Conservation (phyloP, 495 filamentous ascomycete species). For the Schizothecium vesticola region DNA sequence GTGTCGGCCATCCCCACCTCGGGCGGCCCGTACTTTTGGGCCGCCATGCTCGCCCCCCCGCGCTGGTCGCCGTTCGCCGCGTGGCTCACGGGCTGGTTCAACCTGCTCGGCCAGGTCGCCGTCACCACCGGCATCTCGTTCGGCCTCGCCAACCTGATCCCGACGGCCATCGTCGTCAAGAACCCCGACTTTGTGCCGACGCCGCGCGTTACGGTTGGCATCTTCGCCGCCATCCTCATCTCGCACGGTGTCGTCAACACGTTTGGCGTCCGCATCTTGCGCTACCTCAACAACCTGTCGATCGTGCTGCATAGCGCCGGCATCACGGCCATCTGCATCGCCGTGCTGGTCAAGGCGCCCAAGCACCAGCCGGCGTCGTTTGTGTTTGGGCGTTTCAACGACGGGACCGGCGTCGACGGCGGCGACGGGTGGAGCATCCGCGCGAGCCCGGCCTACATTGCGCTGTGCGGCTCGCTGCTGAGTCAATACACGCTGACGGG, state of each 20-base stretch:
- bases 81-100: constrained; percentile 64
- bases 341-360: constrained; percentile 56
- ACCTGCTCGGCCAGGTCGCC: constrained; percentile 56
- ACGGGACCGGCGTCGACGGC: constrained; percentile 47
- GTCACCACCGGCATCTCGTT: constrained; percentile 66
- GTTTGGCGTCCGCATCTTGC: constrained; percentile 52
- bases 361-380: constrained; percentile 55
- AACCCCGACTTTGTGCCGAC: constrained; percentile 45
- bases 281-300: constrained; percentile 57
- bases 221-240: constrained; percentile 55
- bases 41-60: constrained; percentile 54
- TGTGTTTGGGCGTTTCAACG: constrained; percentile 53
- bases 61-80: constrained; percentile 53
- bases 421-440: constrained; percentile 39
- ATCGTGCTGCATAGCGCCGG: constrained; percentile 57
- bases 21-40: constrained; percentile 65
- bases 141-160: constrained; percentile 56
- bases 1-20: constrained; percentile 59
- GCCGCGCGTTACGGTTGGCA: constrained; percentile 52
- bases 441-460: constrained; percentile 44
- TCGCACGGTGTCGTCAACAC: constrained; percentile 54
- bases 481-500: constrained; percentile 49
- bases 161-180: constrained; percentile 54
- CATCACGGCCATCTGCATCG: constrained; percentile 51
- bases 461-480: constrained; percentile 49